phyloP scores from a whole-genome alignment of 2,329 filamentous ascomycete genomes.

The Trematosphaeria pertusa region DNA sequence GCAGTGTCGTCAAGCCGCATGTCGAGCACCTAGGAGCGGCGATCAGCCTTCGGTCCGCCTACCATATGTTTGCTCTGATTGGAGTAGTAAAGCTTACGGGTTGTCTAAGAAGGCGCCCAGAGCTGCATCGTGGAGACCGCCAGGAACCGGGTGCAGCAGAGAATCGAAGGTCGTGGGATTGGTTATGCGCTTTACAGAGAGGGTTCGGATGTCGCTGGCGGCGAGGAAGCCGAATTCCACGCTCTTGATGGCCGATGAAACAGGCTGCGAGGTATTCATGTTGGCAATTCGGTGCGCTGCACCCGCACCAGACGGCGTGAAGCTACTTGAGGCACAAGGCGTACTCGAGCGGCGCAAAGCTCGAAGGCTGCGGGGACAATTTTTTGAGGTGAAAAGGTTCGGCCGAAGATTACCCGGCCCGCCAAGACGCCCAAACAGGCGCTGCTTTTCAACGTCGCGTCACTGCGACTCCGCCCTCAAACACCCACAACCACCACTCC shows the following conservation, averaged over 20 bases:
- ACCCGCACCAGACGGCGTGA: slow-evolving; percentile 20
- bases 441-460: slow-evolving; percentile 19
- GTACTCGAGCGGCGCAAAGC: slow-evolving; percentile 16
- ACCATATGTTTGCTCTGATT: no score
- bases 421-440: slow-evolving; percentile 19
- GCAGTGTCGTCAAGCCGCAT: slow-evolving; percentile 81
- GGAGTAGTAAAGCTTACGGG: slow-evolving; percentile 63
- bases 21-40: slow-evolving; percentile 93
- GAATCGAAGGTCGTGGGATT: slow-evolving; percentile 95
- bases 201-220: slow-evolving; percentile 79
- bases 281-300: slow-evolving; percentile 13
- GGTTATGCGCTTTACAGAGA: slow-evolving; percentile 93
- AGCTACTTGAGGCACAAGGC: slow-evolving; percentile 22
- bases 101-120: slow-evolving; percentile 89
- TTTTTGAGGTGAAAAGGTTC: slow-evolving; percentile 41
- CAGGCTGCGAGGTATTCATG: slow-evolving; percentile 69
- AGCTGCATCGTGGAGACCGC: slow-evolving; percentile 90
- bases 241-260: slow-evolving; percentile 81
- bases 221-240: slow-evolving; percentile 91
- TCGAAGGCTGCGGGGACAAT: slow-evolving; percentile 32
- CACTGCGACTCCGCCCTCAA: slow-evolving; percentile 14
- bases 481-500: slow-evolving; percentile 4
- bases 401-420: slow-evolving; percentile 32
- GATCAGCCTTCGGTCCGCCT: no score
- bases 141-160: slow-evolving; percentile 85